Conservation (phyloP, 768 basidiomycete genomes). For the Termitomyces sp. region DNA sequence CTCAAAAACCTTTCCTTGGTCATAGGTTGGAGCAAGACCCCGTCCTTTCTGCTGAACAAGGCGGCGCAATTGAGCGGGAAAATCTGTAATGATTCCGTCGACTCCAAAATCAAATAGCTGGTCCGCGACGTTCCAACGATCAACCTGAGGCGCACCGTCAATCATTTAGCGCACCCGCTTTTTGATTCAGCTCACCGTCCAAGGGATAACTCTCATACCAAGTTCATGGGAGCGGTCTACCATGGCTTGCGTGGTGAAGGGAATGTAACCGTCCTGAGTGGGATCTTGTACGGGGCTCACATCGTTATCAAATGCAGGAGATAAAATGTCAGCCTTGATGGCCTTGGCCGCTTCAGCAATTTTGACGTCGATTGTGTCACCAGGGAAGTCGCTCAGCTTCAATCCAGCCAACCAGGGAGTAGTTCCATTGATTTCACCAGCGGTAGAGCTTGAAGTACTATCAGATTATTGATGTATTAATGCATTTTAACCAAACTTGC, state of each 20-base stretch:
- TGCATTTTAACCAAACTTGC: conserved; percentile 28
- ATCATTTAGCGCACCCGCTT: neutral
- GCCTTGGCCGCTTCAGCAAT: conserved; percentile 65
- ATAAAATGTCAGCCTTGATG: conserved; percentile 61
- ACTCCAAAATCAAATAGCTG: conserved; percentile 54
- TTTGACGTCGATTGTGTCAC: conserved; percentile 47
- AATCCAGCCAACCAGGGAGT: conserved; percentile 71
- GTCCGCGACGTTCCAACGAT: conserved; percentile 56
- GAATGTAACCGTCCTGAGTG: conserved; percentile 33
- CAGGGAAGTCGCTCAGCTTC: conserved; percentile 56
- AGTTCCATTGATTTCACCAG: conserved; percentile 32
- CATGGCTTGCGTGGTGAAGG: conserved; percentile 67
- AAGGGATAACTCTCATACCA: conserved; percentile 62
- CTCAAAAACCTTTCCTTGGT: conserved; percentile 51
- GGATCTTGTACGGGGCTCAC: conserved; percentile 37
- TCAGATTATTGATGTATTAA: neutral
- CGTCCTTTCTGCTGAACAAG: conserved; percentile 49
- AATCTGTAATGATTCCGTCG: conserved; percentile 79
- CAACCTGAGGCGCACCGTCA: conserved; percentile 35
- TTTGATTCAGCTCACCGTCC: conserved; percentile 48
- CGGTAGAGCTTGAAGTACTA: conserved; percentile 29
- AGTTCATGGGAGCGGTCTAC: conserved; percentile 58
- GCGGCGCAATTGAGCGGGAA: conserved; percentile 53
- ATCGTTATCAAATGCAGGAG: conserved; percentile 44
- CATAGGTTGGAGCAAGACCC: conserved; percentile 48